phyloP scores from a whole-genome alignment of 208 protist species.

The Naegleria lovaniensis region DNA sequence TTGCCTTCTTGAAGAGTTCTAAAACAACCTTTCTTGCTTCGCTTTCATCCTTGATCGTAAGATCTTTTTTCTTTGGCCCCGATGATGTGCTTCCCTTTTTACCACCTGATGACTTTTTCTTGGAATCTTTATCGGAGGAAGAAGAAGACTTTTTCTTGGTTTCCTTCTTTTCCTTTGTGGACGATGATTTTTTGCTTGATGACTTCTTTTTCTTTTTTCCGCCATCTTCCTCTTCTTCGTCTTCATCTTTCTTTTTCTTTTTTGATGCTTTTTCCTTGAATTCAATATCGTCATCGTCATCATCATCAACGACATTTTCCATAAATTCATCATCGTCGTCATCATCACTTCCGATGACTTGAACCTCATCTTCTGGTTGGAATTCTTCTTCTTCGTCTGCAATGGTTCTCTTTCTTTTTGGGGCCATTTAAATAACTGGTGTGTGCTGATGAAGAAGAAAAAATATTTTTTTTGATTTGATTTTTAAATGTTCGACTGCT shows the following conservation, averaged over 20 bases:
- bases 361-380: not conserved
- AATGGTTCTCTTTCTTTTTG: not conserved
- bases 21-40: not conserved
- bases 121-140: not conserved
- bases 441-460: no score
- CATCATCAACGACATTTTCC: not conserved
- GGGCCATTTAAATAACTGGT: not conserved
- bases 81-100: not conserved
- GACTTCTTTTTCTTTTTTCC: constrained; percentile 9
- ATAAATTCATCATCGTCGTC: not conserved
- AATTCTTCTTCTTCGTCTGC: not conserved
- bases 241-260: constrained; percentile 3
- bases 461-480: no score
- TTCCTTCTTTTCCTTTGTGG: constrained; percentile 4
- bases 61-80: not conserved
- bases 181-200: not conserved
- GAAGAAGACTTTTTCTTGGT: not conserved
- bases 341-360: not conserved
- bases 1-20: not conserved
- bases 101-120: not conserved
- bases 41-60: not conserved
- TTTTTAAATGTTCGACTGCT: no score
- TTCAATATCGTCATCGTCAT: not conserved
- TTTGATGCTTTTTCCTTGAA: not conserved
- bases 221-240: not conserved